Percentiles rank a stretch among this genome's conserved stretches.
phyloP scores from a whole-genome alignment of 169 alveolate species.

The Blepharisma undulans region DNA sequence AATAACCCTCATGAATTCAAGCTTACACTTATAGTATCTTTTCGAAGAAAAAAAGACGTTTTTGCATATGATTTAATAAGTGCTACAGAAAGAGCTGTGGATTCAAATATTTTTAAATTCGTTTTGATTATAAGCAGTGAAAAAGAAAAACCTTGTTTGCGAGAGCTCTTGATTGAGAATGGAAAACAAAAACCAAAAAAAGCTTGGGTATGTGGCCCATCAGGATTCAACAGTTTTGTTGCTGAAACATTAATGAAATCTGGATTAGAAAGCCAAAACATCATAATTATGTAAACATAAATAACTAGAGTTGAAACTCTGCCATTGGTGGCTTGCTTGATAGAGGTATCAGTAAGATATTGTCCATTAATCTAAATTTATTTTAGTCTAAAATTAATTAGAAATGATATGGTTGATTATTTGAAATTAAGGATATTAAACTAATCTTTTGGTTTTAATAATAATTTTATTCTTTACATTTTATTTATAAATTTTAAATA shows the following conservation, averaged over 20 bases:
- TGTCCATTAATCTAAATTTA: not conserved
- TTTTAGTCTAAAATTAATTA: too few relatives aligned
- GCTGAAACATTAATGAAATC: not conserved
- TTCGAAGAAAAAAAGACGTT: not conserved
- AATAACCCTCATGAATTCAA: not conserved
- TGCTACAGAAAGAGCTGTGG: not conserved
- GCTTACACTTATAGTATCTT: not conserved
- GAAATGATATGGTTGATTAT: too few relatives aligned
- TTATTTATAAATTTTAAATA: too few relatives aligned
- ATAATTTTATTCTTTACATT: too few relatives aligned
- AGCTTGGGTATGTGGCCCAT: slow-evolving; percentile 39
- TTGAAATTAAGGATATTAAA: too few relatives aligned
- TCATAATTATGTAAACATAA: not conserved
- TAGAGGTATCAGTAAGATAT: not conserved
- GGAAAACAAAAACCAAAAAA: not conserved
- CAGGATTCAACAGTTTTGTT: slow-evolving; percentile 19
- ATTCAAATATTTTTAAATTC: not conserved
- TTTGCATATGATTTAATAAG: slow-evolving; percentile 24
- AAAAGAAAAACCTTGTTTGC: not conserved
- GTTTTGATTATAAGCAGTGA: not conserved
- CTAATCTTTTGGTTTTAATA: too few relatives aligned
- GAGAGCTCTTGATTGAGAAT: not conserved
- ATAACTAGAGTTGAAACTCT: not conserved
- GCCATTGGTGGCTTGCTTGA: not conserved
- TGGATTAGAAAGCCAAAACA: not conserved